Evolutionary conservation across 169 alveolate species (phyloP).

Genomic region (Plasmodium falciparum): DNA sequence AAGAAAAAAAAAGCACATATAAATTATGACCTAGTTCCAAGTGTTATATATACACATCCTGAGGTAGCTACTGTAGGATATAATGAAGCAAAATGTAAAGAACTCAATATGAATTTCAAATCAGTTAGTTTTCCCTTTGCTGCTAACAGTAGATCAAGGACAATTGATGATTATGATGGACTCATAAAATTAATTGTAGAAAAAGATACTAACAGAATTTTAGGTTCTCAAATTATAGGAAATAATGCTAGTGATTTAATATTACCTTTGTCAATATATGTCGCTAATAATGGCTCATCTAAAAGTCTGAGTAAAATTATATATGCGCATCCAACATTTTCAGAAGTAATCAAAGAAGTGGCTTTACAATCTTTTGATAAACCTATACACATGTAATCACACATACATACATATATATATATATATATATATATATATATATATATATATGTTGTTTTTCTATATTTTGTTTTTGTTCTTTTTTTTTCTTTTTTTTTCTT

Average conservation of each 20-base stretch:
- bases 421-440: background rate
- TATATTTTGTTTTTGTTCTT: background rate
- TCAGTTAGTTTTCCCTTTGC: slow-evolving; percentile 96
- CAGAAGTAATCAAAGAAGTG: slow-evolving; percentile 97
- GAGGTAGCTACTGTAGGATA: slow-evolving; percentile 99
- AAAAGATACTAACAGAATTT: slow-evolving; percentile 92
- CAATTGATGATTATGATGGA: slow-evolving; percentile 97
- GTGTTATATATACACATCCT: slow-evolving; percentile 98
- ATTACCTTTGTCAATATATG: slow-evolving; percentile 94
- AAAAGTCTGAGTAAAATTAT: slow-evolving; percentile 97
- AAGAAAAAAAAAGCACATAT: slow-evolving; percentile 85
- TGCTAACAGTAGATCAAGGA: slow-evolving; percentile 97
- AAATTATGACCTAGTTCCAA: slow-evolving; percentile 95
- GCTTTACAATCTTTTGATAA: slow-evolving; percentile 95
- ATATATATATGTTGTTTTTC: background rate
- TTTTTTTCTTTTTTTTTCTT: no score
- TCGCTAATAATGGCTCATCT: slow-evolving; percentile 96
- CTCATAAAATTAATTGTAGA: slow-evolving; percentile 91
- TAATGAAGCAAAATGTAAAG: slow-evolving; percentile 94
- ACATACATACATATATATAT: background rate
- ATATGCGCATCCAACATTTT: slow-evolving; percentile 99
- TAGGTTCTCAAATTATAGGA: slow-evolving; percentile 98
- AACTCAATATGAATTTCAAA: slow-evolving; percentile 88
- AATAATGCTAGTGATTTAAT: slow-evolving; percentile 98
- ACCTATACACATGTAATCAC: slow-evolving; percentile 93